Evolutionary conservation across 2,329 filamentous ascomycete species (phyloP).

Genomic region (Epichloe festucae): DNA sequence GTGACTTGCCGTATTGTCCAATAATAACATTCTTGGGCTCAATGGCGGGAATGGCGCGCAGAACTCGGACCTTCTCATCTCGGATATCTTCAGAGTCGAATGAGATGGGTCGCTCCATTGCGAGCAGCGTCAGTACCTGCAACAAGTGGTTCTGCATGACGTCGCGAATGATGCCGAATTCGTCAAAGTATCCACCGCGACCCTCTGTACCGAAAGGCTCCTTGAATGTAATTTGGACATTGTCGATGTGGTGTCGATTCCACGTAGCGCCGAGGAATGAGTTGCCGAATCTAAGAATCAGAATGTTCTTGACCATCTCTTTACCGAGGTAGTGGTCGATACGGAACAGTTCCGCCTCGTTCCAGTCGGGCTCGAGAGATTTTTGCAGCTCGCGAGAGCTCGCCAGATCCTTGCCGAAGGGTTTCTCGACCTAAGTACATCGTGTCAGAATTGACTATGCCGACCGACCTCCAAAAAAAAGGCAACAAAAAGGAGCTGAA

Average conservation of each 20-base stretch:
- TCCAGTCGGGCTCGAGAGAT: conserved; percentile 94
- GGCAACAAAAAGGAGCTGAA: conserved; percentile 4
- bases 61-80: conserved; percentile 95
- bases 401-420: conserved; percentile 90
- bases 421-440: conserved; percentile 75
- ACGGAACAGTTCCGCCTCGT: conserved; percentile 95
- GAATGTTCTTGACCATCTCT: conserved; percentile 99
- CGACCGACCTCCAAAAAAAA: too few species aligned
- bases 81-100: conserved; percentile 97
- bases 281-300: conserved; percentile 96
- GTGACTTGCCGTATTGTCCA: conserved; percentile 91
- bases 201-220: conserved; percentile 98
- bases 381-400: conserved; percentile 92
- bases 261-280: conserved; percentile 97
- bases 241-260: conserved; percentile 99
- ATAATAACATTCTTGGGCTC: conserved; percentile 99
- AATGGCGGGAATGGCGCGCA: conserved; percentile 84
- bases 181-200: conserved; percentile 95
- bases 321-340: conserved; percentile 99
- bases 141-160: conserved; percentile 99
- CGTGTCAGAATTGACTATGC: neutral
- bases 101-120: conserved; percentile 96
- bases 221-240: conserved; percentile 98
- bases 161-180: conserved; percentile 98
- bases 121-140: conserved; percentile 87